Conservation (phyloP, 805 yeast species). For the Lipomyces japonicus region DNA sequence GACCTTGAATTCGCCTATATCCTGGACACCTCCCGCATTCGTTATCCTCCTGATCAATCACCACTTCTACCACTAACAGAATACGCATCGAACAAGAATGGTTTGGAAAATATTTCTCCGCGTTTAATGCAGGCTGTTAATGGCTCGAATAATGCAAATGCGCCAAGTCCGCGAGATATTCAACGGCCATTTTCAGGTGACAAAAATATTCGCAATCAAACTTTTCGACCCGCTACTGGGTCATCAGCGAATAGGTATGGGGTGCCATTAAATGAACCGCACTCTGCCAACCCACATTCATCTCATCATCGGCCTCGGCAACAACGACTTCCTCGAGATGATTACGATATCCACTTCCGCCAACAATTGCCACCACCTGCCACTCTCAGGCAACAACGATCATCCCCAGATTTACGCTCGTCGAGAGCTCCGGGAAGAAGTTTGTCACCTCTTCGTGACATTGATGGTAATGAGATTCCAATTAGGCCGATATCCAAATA, state of each 20-base stretch:
- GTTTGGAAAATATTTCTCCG: no score
- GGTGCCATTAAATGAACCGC: no score
- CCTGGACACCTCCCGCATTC: conserved; percentile 53
- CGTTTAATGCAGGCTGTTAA: neutral
- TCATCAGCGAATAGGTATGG: no score
- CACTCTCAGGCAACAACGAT: neutral
- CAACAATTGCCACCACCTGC: neutral
- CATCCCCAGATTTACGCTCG: conserved; percentile 3
- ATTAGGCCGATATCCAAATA: no score
- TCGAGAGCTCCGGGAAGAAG: neutral
- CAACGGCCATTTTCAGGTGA: neutral
- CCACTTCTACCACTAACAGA: neutral
- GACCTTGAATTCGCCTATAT: conserved; percentile 55
- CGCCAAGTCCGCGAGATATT: neutral
- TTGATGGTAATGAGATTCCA: conserved; percentile 14
- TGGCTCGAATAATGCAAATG: neutral
- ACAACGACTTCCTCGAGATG: neutral
- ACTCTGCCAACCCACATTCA: neutral
- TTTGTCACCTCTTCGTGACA: conserved; percentile 5
- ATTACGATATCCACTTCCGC: neutral
- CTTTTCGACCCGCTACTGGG: neutral
- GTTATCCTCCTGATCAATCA: conserved; percentile 40
- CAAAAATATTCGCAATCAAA: neutral
- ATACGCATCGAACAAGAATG: no score
- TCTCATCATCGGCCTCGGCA: neutral